Conservation (phyloP, 208 protist genomes). For the Trypanosoma grayi region DNA sequence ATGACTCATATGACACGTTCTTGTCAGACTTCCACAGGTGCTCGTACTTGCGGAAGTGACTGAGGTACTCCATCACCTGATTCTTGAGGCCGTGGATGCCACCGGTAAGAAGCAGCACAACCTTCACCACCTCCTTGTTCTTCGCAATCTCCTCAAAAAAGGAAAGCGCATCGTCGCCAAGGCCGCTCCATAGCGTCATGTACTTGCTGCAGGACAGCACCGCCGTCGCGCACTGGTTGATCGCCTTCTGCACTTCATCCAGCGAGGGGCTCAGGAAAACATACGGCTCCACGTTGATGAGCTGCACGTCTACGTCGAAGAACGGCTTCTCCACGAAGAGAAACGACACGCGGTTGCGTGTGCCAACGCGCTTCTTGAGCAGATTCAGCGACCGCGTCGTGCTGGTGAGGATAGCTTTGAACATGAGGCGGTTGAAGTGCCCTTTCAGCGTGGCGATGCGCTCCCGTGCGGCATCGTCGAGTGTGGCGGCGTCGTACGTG, state of each 20-base stretch:
- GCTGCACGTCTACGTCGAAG: constrained; percentile 95
- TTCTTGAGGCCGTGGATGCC: constrained; percentile 92
- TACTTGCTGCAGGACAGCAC: constrained; percentile 92
- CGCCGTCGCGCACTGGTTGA: constrained; percentile 91
- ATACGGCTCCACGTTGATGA: constrained; percentile 89
- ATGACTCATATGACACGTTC: constrained; percentile 90
- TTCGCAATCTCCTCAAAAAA: constrained; percentile 94
- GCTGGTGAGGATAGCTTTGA: constrained; percentile 90
- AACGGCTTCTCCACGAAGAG: constrained; percentile 93
- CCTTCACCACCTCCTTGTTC: constrained; percentile 94
- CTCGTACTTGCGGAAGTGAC: constrained; percentile 90
- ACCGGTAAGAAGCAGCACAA: constrained; percentile 93
- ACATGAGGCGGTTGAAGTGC: constrained; percentile 92
- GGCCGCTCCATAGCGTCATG: constrained; percentile 80
- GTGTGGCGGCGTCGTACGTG: constrained; percentile 7
- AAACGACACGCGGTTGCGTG: constrained; percentile 88
- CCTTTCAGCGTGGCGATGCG: constrained; percentile 82
- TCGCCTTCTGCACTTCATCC: constrained; percentile 94
- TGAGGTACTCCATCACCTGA: constrained; percentile 92
- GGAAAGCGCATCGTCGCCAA: constrained; percentile 57
- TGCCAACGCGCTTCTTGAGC: constrained; percentile 92
- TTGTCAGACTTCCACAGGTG: constrained; percentile 96
- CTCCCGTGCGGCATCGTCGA: constrained; percentile 65
- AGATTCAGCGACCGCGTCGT: constrained; percentile 89
- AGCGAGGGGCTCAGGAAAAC: constrained; percentile 93